Evolutionary conservation across 2,329 filamentous ascomycete genomes (phyloP).

Genomic region (Verticillium nonalfalfae): DNA sequence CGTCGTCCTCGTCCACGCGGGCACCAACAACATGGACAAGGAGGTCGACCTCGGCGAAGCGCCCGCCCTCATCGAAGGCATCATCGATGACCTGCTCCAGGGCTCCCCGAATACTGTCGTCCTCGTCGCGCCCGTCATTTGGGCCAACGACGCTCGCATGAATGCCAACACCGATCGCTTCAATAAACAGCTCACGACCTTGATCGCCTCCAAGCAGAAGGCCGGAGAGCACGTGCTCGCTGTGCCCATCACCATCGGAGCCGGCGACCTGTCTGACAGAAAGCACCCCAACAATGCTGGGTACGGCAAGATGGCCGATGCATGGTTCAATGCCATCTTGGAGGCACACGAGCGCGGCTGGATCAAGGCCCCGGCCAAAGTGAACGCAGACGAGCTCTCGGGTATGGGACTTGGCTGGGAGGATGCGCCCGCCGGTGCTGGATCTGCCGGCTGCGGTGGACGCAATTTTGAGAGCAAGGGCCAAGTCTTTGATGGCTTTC

Average conservation of each 20-base stretch:
- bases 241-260: constrained; percentile 4
- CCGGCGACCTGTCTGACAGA: background rate
- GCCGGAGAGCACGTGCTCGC: constrained; percentile 10
- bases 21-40: constrained; percentile 16
- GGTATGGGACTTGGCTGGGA: constrained; percentile 8
- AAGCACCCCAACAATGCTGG: constrained; percentile 3
- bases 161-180: background rate
- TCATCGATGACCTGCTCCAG: constrained; percentile 12
- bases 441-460: background rate
- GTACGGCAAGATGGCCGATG: background rate
- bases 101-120: constrained; percentile 9
- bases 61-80: constrained; percentile 8
- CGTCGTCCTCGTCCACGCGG: constrained; percentile 15
- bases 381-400: constrained; percentile 4
- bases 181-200: background rate
- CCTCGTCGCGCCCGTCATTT: constrained; percentile 1
- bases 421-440: background rate
- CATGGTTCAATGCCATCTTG: background rate
- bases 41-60: constrained; percentile 8
- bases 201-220: background rate
- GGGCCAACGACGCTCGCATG: background rate
- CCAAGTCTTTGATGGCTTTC: background rate
- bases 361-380: constrained; percentile 6
- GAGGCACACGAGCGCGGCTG: background rate
- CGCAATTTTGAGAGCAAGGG: background rate